Conservation (phyloP, 1,139 yeast species). For the Nakaseomyces glabratus region DNA sequence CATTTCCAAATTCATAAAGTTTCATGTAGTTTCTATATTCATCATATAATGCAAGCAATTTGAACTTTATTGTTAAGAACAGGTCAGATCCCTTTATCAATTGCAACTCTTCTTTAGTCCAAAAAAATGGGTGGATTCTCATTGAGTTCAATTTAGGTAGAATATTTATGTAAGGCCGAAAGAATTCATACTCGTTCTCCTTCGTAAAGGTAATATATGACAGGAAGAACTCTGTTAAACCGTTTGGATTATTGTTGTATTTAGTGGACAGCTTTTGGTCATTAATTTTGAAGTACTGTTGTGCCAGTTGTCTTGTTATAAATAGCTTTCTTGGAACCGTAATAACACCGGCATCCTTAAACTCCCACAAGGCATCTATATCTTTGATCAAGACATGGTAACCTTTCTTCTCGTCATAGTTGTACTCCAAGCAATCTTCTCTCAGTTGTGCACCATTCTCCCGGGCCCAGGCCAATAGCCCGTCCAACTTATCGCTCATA, state of each 20-base stretch:
- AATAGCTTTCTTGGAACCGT: conserved; percentile 2
- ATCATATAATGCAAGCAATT: conserved; percentile 28
- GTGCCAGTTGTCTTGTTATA: neutral
- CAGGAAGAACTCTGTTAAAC: conserved; percentile 41
- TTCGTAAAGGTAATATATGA: conserved; percentile 35
- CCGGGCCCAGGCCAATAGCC: conserved; percentile 3
- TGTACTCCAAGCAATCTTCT: conserved; percentile 1
- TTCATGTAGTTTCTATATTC: conserved; percentile 21
- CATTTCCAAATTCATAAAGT: conserved; percentile 9
- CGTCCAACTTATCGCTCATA: no score
- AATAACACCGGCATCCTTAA: neutral
- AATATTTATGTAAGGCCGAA: conserved; percentile 45
- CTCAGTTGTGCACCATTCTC: conserved; percentile 3
- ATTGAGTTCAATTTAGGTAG: conserved; percentile 43
- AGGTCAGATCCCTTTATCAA: conserved; percentile 57
- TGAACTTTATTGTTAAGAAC: conserved; percentile 29
- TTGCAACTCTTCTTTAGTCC: conserved; percentile 45
- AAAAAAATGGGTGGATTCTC: conserved; percentile 50
- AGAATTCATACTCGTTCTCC: conserved; percentile 23
- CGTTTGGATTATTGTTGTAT: conserved; percentile 30
- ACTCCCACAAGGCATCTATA: neutral
- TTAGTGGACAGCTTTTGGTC: no score
- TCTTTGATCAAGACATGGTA: conserved; percentile 2
- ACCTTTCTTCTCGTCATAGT: neutral
- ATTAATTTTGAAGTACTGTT: neutral